Percentiles rank a stretch among this genome's conserved stretches.
These are phyloP conservation scores for Naegleria fowleri DNA, from an alignment of 208 protist genomes.

Conservation along the genomic window DNA sequence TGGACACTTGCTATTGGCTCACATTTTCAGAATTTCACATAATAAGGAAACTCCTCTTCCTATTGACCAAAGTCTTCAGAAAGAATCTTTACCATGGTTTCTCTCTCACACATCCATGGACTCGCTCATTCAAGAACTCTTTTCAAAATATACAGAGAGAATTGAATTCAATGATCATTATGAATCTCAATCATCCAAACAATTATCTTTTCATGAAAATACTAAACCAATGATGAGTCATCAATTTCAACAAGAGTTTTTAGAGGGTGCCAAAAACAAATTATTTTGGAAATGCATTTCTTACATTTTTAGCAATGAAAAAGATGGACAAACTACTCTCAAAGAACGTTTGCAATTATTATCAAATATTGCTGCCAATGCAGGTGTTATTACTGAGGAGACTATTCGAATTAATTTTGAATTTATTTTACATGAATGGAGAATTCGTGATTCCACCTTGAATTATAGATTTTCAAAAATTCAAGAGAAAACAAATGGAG, in stretches of 20 bases:
- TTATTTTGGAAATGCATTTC: constrained; percentile 12
- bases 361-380: not conserved
- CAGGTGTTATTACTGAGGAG: not conserved
- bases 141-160: too few species aligned
- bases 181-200: too few species aligned
- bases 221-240: not conserved
- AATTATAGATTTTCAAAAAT: not conserved
- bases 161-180: too few species aligned
- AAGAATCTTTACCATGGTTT: too few species aligned
- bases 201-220: not conserved
- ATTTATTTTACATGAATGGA: not conserved
- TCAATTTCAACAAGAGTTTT: not conserved
- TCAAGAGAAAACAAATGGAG: not conserved
- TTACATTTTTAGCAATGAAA: not conserved
- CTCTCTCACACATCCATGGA: too few species aligned
- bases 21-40: not conserved
- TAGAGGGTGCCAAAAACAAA: not conserved
- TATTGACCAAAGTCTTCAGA: too few species aligned
- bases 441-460: not conserved
- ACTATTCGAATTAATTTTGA: not conserved
- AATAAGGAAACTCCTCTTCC: too few species aligned
- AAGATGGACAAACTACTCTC: not conserved
- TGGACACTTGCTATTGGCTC: not conserved
- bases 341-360: not conserved
- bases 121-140: too few species aligned